A percentile compares a stretch with the other conserved stretches of the same genome.
Conservation (phyloP, 768 basidiomycete genomes). For the Rhizopogon vesiculosus region DNA sequence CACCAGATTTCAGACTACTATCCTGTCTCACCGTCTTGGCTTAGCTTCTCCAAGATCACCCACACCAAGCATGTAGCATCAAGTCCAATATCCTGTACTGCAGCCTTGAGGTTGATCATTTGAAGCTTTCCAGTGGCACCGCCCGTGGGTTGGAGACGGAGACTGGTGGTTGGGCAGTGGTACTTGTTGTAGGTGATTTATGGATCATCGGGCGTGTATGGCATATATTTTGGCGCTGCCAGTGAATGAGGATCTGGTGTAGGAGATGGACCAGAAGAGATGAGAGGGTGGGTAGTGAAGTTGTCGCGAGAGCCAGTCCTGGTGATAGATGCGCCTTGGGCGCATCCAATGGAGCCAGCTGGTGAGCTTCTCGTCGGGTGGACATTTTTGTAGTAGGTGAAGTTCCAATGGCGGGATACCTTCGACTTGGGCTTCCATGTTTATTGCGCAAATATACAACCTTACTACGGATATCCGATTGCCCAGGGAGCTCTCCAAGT, state of each 20-base stretch:
- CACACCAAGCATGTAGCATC: too few species aligned
- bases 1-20: too few species aligned
- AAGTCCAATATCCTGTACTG: conserved; percentile 61
- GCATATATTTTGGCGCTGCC: conserved; percentile 51
- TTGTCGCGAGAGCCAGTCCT: too few species aligned
- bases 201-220: conserved; percentile 79
- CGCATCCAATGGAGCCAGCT: conserved; percentile 50
- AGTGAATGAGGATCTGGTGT: conserved; percentile 15
- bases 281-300: conserved; percentile 59
- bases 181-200: conserved; percentile 44
- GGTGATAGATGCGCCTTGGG: too few species aligned
- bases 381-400: conserved; percentile 22
- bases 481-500: too few species aligned
- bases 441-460: too few species aligned
- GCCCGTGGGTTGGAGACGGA: conserved; percentile 40
- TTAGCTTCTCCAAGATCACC: too few species aligned
- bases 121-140: conserved; percentile 68
- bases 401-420: too few species aligned
- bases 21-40: too few species aligned
- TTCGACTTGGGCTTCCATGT: too few species aligned
- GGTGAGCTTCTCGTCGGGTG: conserved; percentile 33
- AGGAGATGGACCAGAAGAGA: conserved; percentile 38
- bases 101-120: conserved; percentile 68
- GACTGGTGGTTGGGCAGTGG: conserved; percentile 35
- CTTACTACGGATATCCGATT: too few species aligned